phyloP scores from a whole-genome alignment of 2,329 filamentous ascomycete species.

The Diaporthe citrichinensis region DNA sequence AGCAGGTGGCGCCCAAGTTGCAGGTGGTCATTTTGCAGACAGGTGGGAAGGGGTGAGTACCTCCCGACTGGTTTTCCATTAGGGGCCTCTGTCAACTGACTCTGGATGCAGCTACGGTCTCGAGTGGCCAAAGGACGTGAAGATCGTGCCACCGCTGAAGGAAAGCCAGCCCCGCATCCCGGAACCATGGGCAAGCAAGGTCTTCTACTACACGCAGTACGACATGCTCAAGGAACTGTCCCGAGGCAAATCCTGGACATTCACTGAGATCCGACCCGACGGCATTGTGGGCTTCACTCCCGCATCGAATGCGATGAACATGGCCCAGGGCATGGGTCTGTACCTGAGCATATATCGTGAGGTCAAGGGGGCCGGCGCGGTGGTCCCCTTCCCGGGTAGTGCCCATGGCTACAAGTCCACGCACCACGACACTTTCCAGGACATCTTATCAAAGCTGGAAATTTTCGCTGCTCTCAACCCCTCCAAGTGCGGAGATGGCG shows the following conservation, averaged over 20 bases:
- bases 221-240: constrained; percentile 3
- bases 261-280: background rate
- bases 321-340: background rate
- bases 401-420: background rate
- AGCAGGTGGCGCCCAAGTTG: background rate
- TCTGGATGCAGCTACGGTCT: background rate
- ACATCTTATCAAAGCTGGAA: background rate
- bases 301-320: constrained; percentile 3
- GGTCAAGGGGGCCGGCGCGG: background rate
- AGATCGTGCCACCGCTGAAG: background rate
- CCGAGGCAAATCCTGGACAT: background rate
- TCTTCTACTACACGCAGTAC: constrained; percentile 14
- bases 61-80: too few species aligned
- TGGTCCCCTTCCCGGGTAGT: background rate
- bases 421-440: constrained; percentile 4
- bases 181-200: constrained; percentile 5
- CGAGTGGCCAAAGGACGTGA: constrained; percentile 2
- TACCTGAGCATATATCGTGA: background rate
- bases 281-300: constrained; percentile 3
- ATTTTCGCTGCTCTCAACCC: background rate
- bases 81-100: background rate
- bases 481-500: background rate
- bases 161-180: constrained; percentile 7
- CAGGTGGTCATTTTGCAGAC: background rate
- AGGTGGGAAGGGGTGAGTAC: background rate